Base-by-base conservation (phyloP, 306 rosid genomes). In the Casuarina cunninghamiana region DNA sequence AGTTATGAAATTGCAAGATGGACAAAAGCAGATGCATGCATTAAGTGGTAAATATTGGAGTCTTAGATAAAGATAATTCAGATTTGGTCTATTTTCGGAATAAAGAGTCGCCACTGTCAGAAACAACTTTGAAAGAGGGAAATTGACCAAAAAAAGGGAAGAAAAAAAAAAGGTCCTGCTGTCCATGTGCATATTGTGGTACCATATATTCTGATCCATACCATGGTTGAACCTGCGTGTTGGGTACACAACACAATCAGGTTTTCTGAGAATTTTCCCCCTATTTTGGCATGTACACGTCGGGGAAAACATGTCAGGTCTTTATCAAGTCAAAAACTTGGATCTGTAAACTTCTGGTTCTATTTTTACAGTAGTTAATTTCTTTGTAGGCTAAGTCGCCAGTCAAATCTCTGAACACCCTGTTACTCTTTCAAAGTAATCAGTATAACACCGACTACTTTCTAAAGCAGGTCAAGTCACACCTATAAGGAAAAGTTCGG, bases 1-100 rank as follows among this genome's bases (percentile, higher is more conserved):
- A 82, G 60, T 39, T 44, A 43, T 54, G 63, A 78, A 77, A 75
- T 77, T 54, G 32, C 69, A 75, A 80, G 71, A 88, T 69, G 53
- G 73, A 75, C 46, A 80, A 82, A 84, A 73, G 58, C 44, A 50
- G 17, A 46, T 68, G 17, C 37, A 67, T 39, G 71, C 43, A 17
- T 10, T 19, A 21, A 26, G 50, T 46, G 19, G 37, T 44, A 51
- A 58, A 67, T 7, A 57, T 45, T 45, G 51, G 43, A 16, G 5
- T 38, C 41, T 19, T 55, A 46, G 69, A 37, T 8, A 16, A 70
- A 46, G 10, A 38, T 35, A 53, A 37, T 4, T 48, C 26, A 39
- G 46, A 61, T 65, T 62, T 63, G 42, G 43, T 70, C 21, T 32
- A 50, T 10, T 19, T 10, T 69, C 13, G 53, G 49, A 54, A 4